Conservation (phyloP, 768 basidiomycete genomes). For the Kockovaella imperatae region DNA sequence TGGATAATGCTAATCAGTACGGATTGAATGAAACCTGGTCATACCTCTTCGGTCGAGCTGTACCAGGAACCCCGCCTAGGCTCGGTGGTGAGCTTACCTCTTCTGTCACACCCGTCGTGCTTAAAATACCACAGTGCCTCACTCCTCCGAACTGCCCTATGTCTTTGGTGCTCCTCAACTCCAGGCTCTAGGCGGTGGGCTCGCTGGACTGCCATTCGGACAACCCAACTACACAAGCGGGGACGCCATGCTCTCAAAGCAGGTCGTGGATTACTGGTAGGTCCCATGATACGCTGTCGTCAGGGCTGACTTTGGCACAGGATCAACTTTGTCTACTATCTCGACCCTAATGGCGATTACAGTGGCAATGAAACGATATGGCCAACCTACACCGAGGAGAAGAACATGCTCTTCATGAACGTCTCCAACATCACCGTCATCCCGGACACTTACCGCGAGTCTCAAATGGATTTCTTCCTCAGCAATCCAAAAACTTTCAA, state of each 20-base stretch:
- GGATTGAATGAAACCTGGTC: conserved; percentile 31
- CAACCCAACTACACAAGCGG: conserved; percentile 17
- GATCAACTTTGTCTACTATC: conserved; percentile 39
- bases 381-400: conserved; percentile 17
- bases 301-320: conserved; percentile 4
- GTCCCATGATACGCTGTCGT: not conserved
- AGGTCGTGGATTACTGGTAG: conserved; percentile 38
- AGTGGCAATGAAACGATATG: conserved; percentile 20
- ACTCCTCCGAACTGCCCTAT: conserved; percentile 21
- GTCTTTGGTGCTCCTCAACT: conserved; percentile 5
- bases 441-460: conserved; percentile 10
- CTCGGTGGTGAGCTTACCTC: not conserved
- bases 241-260: conserved; percentile 16
- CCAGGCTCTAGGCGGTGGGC: conserved; percentile 1
- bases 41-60: conserved; percentile 33
- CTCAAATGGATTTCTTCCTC: conserved; percentile 16
- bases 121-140: conserved; percentile 8
- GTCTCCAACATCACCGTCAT: not conserved
- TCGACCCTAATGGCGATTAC: conserved; percentile 17
- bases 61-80: conserved; percentile 3
- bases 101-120: not conserved
- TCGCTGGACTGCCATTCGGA: not conserved
- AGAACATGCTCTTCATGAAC: conserved; percentile 2
- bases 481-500: conserved; percentile 9
- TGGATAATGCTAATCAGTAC: conserved; percentile 18